A percentile compares a stretch with the other conserved stretches of the same genome.
Conservation (phyloP, 352 stramenopile genomes). For the Phytophthora colocasiae region DNA sequence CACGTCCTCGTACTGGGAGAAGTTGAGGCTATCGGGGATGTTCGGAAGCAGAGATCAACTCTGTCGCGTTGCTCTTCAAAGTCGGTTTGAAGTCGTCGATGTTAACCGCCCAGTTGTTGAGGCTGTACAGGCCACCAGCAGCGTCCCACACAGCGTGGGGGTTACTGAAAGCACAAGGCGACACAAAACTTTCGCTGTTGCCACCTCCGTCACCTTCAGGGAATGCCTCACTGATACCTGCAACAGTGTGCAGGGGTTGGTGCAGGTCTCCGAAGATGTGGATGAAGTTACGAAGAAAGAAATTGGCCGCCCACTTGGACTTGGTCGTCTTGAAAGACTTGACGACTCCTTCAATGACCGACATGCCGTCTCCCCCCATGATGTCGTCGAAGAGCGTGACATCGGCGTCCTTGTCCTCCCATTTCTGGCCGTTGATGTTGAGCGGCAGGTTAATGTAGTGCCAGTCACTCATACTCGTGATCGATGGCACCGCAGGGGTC, state of each 20-base stretch:
- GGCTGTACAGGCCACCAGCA: slow-evolving; percentile 53
- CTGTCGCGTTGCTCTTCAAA: slow-evolving; percentile 47
- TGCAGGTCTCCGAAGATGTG: slow-evolving; percentile 74
- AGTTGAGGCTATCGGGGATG: slow-evolving; percentile 46
- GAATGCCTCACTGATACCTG: slow-evolving; percentile 50
- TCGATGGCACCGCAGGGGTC: slow-evolving; percentile 46
- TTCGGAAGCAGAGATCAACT: slow-evolving; percentile 46
- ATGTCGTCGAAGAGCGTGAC: slow-evolving; percentile 61
- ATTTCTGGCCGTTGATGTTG: slow-evolving; percentile 53
- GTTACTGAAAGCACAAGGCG: slow-evolving; percentile 63
- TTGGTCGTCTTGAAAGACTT: slow-evolving; percentile 66
- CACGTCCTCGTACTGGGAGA: slow-evolving; percentile 45
- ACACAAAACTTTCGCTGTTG: slow-evolving; percentile 65
- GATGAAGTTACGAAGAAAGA: slow-evolving; percentile 72
- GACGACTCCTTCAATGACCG: slow-evolving; percentile 55
- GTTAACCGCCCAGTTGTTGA: slow-evolving; percentile 58
- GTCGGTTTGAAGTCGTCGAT: slow-evolving; percentile 36
- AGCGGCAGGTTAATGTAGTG: slow-evolving; percentile 77
- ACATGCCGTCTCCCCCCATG: slow-evolving; percentile 52
- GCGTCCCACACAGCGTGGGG: slow-evolving; percentile 73
- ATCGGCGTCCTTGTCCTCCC: slow-evolving; percentile 44
- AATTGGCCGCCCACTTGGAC: slow-evolving; percentile 69
- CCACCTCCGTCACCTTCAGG: slow-evolving; percentile 62
- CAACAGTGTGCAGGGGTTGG: slow-evolving; percentile 66
- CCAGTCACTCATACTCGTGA: slow-evolving; percentile 64